Base-by-base conservation (phyloP, 257 asterid species). In the Solanum corneliomulleri region DNA sequence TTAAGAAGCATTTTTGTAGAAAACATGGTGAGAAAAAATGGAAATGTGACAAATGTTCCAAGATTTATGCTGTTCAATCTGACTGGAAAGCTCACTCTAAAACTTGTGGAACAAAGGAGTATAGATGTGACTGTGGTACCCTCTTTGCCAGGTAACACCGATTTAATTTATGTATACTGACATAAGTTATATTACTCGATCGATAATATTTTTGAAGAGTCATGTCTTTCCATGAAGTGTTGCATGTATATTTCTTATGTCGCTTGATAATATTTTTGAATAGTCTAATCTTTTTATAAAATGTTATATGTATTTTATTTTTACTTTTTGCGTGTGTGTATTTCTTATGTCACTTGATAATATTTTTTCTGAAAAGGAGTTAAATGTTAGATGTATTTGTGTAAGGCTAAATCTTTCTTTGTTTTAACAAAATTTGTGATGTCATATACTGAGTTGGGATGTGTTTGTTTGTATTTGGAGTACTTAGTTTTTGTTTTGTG, bases 21-120 rank as follows among this genome's bases (percentile, higher is more conserved):
- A 96, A 96, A 87, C 99, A 96, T 33, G 99, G 99, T 12, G 99
- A 96, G 90, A 96, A 96, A 92, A 96, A 96, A 74, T 96, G 98
- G 96, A 94, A 93, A 87, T 96, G 99, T 27, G 97, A 94, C 8
- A 96, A 94, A 75, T 95, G 98, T 70, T 92, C 95, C 0, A 95
- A 96, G 91, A 90, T 93, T 14, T 96, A 96, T 83, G 99, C 99
- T 0, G 99, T 96, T 87, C 99, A 94, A 78, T 94, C 99, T 1
- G 99, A 96, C 86, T 95, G 98, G 98, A 96, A 96, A 70, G 99
- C 99, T 45, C 99, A 96, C 47, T 88, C 94, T 4, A 96, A 95
- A 80, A 96, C 94, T n/a, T 96, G 99, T 85, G 99, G 99, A 41
- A 94, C 99, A 2, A 90, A 96, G 58, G 98, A 96, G 90, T 94